Conservation (phyloP, 306 rosid species). For the Ziziphus jujuba region DNA sequence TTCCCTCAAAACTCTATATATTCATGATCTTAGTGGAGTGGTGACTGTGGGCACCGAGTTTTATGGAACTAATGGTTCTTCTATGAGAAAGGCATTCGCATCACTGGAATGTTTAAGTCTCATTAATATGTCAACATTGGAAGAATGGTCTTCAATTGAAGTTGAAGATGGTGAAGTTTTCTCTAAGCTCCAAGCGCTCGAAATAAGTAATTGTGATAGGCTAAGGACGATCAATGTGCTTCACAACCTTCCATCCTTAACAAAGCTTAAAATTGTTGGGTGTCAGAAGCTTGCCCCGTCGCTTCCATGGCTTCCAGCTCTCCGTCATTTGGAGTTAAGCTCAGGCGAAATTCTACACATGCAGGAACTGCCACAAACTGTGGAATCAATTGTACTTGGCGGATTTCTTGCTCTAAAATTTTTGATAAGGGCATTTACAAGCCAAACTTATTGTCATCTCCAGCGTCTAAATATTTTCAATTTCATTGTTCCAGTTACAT, state of each 20-base stretch:
- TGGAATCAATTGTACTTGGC: too few species aligned
- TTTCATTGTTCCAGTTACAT: background rate
- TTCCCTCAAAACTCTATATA: background rate
- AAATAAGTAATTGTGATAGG: background rate
- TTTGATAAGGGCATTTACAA: background rate
- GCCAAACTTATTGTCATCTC: background rate
- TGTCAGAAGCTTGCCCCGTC: constrained; percentile 24
- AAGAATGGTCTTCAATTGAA: constrained; percentile 7
- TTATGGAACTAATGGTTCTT: constrained; percentile 2
- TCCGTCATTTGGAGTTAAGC: constrained; percentile 2
- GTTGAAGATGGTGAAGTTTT: background rate
- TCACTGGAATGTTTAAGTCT: background rate
- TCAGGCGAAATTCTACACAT: background rate
- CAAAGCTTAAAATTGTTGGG: background rate
- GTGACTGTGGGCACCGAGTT: constrained; percentile 11
- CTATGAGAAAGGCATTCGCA: background rate
- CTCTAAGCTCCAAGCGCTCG: background rate
- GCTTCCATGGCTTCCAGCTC: constrained; percentile 15
- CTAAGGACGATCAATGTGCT: background rate
- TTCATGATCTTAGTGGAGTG: constrained; percentile 2
- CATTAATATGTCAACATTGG: background rate
- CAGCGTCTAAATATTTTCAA: constrained; percentile 4
- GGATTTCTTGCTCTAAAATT: background rate
- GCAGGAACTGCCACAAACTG: background rate
- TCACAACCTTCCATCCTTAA: constrained; percentile 7